phyloP scores from a whole-genome alignment of 78 protist genomes.

The Chrysochromulina parva region DNA sequence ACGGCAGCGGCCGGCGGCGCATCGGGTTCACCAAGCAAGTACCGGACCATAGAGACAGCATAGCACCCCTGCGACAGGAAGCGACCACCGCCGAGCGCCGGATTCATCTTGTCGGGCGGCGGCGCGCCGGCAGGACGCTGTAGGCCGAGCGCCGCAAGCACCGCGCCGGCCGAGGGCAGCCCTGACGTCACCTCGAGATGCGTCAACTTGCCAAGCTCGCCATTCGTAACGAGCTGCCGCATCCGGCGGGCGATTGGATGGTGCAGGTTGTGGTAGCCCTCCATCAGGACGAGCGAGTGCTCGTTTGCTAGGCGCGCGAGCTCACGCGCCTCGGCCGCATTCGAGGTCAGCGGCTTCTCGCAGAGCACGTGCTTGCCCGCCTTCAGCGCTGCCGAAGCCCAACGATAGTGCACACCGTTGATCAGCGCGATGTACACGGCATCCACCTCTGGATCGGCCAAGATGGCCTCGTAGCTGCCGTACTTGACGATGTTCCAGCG shows the following conservation, averaged over 20 bases:
- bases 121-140: background rate
- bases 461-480: background rate
- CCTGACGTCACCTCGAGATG: background rate
- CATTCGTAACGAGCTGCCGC: background rate
- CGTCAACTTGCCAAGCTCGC: background rate
- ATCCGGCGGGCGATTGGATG: background rate
- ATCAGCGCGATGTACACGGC: conserved; percentile 11
- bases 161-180: background rate
- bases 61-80: conserved; percentile 18
- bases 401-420: conserved; percentile 13
- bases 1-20: background rate
- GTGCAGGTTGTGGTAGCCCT: background rate
- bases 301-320: background rate
- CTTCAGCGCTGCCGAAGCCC: background rate
- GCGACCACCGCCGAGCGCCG: background rate
- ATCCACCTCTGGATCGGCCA: background rate
- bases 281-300: background rate
- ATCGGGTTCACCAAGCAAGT: background rate
- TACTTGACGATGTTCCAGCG: background rate
- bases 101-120: background rate
- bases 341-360: conserved; percentile 19
- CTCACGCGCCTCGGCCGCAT: background rate
- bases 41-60: background rate
- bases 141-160: background rate
- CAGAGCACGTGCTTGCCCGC: conserved; percentile 33